A percentile compares a stretch with the other conserved stretches of the same genome.
Conservation (phyloP, 2,329 filamentous ascomycete species). For the Penicillium glabrum region DNA sequence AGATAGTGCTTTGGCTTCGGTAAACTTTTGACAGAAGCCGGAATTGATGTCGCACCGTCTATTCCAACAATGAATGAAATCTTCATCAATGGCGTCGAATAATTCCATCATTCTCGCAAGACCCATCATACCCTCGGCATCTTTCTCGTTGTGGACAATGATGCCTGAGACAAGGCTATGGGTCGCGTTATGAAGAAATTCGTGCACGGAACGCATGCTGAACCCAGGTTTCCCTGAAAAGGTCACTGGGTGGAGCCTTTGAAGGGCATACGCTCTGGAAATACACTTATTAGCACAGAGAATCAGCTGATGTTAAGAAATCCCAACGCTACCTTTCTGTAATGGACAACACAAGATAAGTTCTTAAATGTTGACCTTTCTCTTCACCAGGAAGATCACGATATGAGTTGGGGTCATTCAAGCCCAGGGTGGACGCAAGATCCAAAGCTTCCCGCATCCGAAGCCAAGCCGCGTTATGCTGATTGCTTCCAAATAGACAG, state of each 20-base stretch:
- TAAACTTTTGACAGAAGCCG: slow-evolving; percentile 63
- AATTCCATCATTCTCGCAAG: slow-evolving; percentile 45
- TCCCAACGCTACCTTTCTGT: slow-evolving; percentile 29
- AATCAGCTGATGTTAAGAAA: not conserved
- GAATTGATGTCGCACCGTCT: slow-evolving; percentile 60
- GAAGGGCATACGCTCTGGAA: slow-evolving; percentile 43
- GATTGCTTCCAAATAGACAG: slow-evolving; percentile 68
- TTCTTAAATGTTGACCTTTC: slow-evolving; percentile 40
- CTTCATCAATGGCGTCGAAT: slow-evolving; percentile 46
- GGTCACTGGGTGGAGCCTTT: slow-evolving; percentile 43
- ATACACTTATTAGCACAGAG: not conserved
- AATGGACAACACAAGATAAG: slow-evolving; percentile 39
- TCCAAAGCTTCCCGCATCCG: slow-evolving; percentile 68
- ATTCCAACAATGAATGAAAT: slow-evolving; percentile 46
- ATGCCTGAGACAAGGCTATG: slow-evolving; percentile 40
- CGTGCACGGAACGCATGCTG: slow-evolving; percentile 41
- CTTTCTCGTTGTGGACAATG: slow-evolving; percentile 46
- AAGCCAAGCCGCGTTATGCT: slow-evolving; percentile 76
- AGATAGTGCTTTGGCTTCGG: slow-evolving; percentile 59
- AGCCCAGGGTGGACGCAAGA: slow-evolving; percentile 40
- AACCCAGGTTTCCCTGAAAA: slow-evolving; percentile 43
- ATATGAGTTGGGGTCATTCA: slow-evolving; percentile 43
- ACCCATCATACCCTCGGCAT: slow-evolving; percentile 45
- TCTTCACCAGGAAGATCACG: slow-evolving; percentile 35
- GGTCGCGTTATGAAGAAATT: slow-evolving; percentile 38